Conservation (phyloP, 768 basidiomycete genomes). For the Lentinula sp. region DNA sequence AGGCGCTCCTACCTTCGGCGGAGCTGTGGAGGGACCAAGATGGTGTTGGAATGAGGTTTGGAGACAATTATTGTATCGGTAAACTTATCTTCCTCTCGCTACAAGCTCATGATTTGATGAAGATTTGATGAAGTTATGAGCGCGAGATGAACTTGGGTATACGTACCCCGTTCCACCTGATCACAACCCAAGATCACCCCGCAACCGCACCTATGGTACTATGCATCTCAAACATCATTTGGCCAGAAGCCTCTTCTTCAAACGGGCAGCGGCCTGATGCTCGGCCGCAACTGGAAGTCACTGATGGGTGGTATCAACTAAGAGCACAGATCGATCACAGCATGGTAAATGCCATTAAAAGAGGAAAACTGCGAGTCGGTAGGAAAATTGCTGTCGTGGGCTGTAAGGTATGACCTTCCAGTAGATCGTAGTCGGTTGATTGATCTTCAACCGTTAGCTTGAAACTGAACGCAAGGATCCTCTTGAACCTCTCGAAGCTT, state of each 20-base stretch:
- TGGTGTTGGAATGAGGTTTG: constrained; percentile 87
- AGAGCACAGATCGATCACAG: constrained; percentile 71
- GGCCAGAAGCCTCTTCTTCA: constrained; percentile 33
- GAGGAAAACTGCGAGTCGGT: constrained; percentile 66
- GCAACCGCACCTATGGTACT: constrained; percentile 78
- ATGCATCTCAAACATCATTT: constrained; percentile 69
- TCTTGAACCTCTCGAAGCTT: constrained; percentile 76
- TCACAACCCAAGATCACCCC: constrained; percentile 80
- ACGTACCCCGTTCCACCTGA: constrained; percentile 75
- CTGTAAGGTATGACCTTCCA: constrained; percentile 47
- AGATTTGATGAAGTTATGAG: constrained; percentile 61
- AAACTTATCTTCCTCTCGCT: constrained; percentile 10
- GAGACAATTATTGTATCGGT: constrained; percentile 85
- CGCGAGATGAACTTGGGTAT: constrained; percentile 74
- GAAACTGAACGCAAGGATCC: constrained; percentile 69
- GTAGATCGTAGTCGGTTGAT: not conserved
- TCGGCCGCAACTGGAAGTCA: constrained; percentile 75
- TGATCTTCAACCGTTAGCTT: constrained; percentile 37
- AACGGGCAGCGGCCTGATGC: constrained; percentile 29
- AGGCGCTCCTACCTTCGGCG: not conserved
- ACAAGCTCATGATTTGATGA: not conserved
- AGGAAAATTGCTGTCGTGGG: constrained; percentile 79
- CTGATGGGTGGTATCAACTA: constrained; percentile 95
- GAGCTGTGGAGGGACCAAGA: constrained; percentile 16
- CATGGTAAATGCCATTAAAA: constrained; percentile 61